These are phyloP conservation scores for Tuber microsphaerosporum DNA, from an alignment of 495 filamentous ascomycete species.

Conservation along the genomic window DNA sequence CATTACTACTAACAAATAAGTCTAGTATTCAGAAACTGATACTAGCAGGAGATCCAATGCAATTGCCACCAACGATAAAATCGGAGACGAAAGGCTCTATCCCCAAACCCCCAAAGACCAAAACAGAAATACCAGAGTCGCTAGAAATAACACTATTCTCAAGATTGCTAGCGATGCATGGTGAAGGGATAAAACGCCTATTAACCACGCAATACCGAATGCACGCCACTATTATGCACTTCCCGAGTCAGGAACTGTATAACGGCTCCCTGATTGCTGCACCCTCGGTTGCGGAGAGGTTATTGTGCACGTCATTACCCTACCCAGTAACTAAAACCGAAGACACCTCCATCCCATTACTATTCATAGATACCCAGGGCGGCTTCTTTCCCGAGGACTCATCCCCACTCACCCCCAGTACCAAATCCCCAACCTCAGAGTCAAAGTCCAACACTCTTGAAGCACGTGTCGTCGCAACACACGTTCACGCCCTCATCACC, in stretches of 20 bases:
- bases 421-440: slow-evolving; percentile 58
- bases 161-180: slow-evolving; percentile 73
- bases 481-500: slow-evolving; percentile 66
- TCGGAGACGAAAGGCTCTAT: slow-evolving; percentile 45
- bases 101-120: slow-evolving; percentile 6
- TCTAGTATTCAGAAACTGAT: slow-evolving; percentile 57
- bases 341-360: slow-evolving; percentile 76
- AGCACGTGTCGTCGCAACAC: slow-evolving; percentile 66
- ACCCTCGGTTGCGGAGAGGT: slow-evolving; percentile 62
- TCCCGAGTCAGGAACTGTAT: slow-evolving; percentile 86
- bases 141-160: slow-evolving; percentile 90
- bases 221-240: slow-evolving; percentile 91
- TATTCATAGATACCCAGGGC: slow-evolving; percentile 95
- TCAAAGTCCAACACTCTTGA: slow-evolving; percentile 94
- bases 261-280: slow-evolving; percentile 70
- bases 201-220: slow-evolving; percentile 98
- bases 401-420: slow-evolving; percentile 33
- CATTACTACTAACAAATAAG: slow-evolving; percentile 51
- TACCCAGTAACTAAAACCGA: slow-evolving; percentile 75
- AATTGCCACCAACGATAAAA: slow-evolving; percentile 92
- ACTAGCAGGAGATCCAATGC: slow-evolving; percentile 88
- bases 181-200: slow-evolving; percentile 78
- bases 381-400: slow-evolving; percentile 68
- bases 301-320: slow-evolving; percentile 64
- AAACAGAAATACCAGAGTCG: slow-evolving; percentile 44